These are phyloP conservation scores for Panicum hallii DNA, from an alignment of 202 grass and related monocot species.

Conservation along the genomic window DNA sequence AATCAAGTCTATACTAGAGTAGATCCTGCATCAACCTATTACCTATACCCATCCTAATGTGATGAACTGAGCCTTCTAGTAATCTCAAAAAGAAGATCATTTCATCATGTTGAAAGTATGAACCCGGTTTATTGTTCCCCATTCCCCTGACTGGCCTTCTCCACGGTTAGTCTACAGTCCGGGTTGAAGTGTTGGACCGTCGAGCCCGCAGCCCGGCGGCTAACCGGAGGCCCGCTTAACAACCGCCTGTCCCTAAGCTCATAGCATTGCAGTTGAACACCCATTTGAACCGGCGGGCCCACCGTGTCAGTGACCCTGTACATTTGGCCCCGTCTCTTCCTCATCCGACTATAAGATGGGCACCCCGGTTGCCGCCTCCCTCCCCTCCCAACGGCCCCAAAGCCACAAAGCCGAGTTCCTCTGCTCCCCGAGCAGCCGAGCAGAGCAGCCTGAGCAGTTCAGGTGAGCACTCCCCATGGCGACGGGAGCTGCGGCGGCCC, in stretches of 20 bases:
- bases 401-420: conserved; percentile 31
- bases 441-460: not conserved
- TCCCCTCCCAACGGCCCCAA: not conserved
- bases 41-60: not conserved
- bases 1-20: too few species aligned
- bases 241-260: not conserved
- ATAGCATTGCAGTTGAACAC: not conserved
- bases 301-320: not conserved
- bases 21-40: not conserved
- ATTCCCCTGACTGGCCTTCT: not conserved
- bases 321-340: not conserved
- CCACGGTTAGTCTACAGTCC: not conserved
- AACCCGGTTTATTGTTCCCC: not conserved
- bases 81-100: not conserved
- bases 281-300: conserved; percentile 10
- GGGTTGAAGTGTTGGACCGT: not conserved
- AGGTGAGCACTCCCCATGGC: conserved; percentile 41
- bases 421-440: conserved; percentile 14
- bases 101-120: not conserved
- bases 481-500: conserved; percentile 37
- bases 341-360: conserved; percentile 37
- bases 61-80: not conserved
- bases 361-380: conserved; percentile 19
- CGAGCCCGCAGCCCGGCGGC: not conserved
- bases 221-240: not conserved